phyloP scores from a whole-genome alignment of 1,284 basidiomycete species.

The Agroathelia rolfsii region DNA sequence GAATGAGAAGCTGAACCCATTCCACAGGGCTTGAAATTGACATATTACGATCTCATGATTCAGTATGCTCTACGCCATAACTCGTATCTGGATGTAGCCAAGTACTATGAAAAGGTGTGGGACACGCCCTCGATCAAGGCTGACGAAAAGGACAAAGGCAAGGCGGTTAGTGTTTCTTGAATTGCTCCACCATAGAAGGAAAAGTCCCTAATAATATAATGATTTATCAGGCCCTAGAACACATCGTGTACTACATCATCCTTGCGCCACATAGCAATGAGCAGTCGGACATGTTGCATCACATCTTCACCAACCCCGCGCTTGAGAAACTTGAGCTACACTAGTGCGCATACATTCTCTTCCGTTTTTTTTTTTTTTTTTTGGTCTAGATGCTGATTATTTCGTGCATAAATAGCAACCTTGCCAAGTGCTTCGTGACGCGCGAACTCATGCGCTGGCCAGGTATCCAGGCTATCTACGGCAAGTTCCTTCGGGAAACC shows the following conservation, averaged over 20 bases:
- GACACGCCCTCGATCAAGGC: conserved; percentile 88
- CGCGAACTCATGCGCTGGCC: conserved; percentile 98
- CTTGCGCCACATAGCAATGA: conserved; percentile 94
- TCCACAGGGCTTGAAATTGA: conserved; percentile 84
- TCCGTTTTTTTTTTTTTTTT: conserved; percentile 12
- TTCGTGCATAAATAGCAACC: conserved; percentile 47
- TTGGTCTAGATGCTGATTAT: conserved; percentile 8
- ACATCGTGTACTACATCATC: conserved; percentile 91
- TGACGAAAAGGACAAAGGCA: conserved; percentile 65
- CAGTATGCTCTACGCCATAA: conserved; percentile 81
- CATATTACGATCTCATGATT: conserved; percentile 95
- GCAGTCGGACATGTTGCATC: conserved; percentile 93
- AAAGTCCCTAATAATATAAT: conserved; percentile 10
- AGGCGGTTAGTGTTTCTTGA: conserved; percentile 42
- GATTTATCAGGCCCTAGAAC: conserved; percentile 73
- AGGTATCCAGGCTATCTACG: conserved; percentile 88
- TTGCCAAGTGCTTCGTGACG: conserved; percentile 94
- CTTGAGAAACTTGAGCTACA: conserved; percentile 78
- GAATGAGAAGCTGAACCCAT: conserved; percentile 9
- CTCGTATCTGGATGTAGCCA: conserved; percentile 89
- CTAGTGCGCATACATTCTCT: too few relatives aligned
- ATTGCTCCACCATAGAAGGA: not conserved
- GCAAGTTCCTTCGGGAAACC: conserved; percentile 71
- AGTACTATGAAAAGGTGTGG: conserved; percentile 94
- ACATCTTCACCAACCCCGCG: conserved; percentile 71